Percentiles rank a stretch among this genome's conserved stretches.
phyloP scores from a whole-genome alignment of 176 grass and related monocot species.

The Bolboschoenus planiculmis region DNA sequence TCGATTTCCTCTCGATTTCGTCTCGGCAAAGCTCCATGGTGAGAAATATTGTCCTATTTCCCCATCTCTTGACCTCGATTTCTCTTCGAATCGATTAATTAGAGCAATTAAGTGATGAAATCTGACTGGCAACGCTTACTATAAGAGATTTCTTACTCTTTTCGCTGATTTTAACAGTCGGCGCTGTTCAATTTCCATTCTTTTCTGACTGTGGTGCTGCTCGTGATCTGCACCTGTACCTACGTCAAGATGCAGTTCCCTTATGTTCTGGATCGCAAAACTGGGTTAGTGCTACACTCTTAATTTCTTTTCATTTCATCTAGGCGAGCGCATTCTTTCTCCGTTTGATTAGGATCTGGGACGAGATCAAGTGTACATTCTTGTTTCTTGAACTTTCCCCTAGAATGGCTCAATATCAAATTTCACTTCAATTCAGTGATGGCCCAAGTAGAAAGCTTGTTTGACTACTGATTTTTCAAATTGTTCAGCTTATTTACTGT shows the following conservation, averaged over 20 bases:
- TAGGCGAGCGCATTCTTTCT: not conserved
- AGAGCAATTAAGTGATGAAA: not conserved
- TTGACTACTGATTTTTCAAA: not conserved
- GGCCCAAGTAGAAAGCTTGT: not conserved
- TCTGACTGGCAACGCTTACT: not conserved
- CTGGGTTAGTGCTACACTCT: conserved; percentile 34
- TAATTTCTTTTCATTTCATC: not conserved
- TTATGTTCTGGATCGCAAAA: conserved; percentile 51
- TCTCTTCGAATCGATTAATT: not conserved
- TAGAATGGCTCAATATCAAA: not conserved
- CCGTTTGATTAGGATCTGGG: not conserved
- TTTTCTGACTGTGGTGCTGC: conserved; percentile 63
- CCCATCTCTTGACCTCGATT: not conserved
- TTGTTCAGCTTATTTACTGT: not conserved
- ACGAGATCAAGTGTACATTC: not conserved
- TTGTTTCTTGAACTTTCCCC: not conserved
- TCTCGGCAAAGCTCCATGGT: not conserved
- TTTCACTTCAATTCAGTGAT: not conserved
- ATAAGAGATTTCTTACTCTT: not conserved
- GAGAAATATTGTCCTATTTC: not conserved
- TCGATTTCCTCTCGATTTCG: conserved; percentile 9
- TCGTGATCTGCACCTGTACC: conserved; percentile 77
- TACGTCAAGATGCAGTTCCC: conserved; percentile 93
- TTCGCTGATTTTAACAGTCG: conserved; percentile 34
- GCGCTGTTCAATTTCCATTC: conserved; percentile 89